phyloP scores from a whole-genome alignment of 2,329 filamentous ascomycete genomes.

The Ophiocordyceps sinensis region DNA sequence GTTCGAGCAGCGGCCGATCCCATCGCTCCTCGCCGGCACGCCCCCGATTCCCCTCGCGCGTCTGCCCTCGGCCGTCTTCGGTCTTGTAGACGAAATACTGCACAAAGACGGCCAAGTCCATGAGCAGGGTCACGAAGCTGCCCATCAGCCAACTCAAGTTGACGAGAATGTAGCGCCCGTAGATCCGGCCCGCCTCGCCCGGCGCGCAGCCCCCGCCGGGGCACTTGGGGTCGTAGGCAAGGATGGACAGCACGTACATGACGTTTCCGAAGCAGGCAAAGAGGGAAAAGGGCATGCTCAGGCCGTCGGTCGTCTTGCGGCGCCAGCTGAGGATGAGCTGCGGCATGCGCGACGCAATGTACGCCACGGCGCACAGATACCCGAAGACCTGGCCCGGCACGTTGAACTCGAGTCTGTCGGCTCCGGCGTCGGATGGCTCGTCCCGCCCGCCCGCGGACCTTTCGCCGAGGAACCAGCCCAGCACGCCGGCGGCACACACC shows the following conservation, averaged over 20 bases:
- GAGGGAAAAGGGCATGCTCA: constrained; percentile 88
- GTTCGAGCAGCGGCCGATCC: constrained; percentile 24
- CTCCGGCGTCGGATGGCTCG: constrained; percentile 21
- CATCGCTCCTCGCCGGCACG: constrained; percentile 13
- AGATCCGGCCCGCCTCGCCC: constrained; percentile 53
- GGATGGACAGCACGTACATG: constrained; percentile 82
- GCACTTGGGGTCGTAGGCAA: constrained; percentile 75
- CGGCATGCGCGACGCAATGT: constrained; percentile 78
- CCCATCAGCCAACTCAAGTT: constrained; percentile 86
- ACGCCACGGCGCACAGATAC: constrained; percentile 78
- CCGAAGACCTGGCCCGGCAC: constrained; percentile 79
- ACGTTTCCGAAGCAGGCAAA: constrained; percentile 93
- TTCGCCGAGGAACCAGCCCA: constrained; percentile 66
- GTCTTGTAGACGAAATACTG: constrained; percentile 79
- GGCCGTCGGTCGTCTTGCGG: constrained; percentile 82
- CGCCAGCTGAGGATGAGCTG: constrained; percentile 87
- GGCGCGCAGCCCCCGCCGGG: constrained; percentile 36
- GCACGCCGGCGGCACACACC: constrained; percentile 68
- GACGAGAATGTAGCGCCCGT: constrained; percentile 71
- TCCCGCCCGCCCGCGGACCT: constrained; percentile 23
- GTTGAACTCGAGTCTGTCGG: constrained; percentile 49
- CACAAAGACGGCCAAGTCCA: constrained; percentile 76
- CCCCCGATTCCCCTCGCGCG: background rate
- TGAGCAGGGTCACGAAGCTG: constrained; percentile 70
- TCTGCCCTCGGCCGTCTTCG: constrained; percentile 12